These are phyloP conservation scores for Clausena lansium DNA, from an alignment of 345 rosid species.

Conservation along the genomic window DNA sequence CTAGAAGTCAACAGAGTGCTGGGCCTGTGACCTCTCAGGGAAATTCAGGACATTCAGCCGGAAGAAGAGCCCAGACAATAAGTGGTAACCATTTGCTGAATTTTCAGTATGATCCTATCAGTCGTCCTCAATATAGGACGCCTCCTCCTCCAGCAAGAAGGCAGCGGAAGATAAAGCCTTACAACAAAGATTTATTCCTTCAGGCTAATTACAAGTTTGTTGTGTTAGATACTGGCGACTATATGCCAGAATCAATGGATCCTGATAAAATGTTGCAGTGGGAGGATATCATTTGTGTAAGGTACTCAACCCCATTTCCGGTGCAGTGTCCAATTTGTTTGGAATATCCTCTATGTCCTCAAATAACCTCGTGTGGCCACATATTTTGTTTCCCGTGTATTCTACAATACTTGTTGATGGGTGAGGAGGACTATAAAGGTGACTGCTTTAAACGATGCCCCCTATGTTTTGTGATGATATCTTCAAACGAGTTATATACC, in stretches of 20 bases:
- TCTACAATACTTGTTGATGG: conserved; percentile 72
- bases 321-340: conserved; percentile 97
- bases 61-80: conserved; percentile 64
- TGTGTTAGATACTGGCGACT: conserved; percentile 69
- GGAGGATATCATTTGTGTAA: conserved; percentile 89
- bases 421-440: conserved; percentile 58
- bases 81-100: conserved; percentile 89
- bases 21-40: conserved; percentile 42
- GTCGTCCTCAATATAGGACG: conserved; percentile 52
- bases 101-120: conserved; percentile 86
- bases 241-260: conserved; percentile 67
- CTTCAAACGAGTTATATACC: conserved; percentile 76
- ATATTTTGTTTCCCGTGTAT: conserved; percentile 94
- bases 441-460: conserved; percentile 84
- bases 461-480: conserved; percentile 85
- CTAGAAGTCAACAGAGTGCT: conserved; percentile 34
- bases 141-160: conserved; percentile 62
- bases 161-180: conserved; percentile 66
- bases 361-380: conserved; percentile 96
- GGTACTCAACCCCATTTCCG: conserved; percentile 70
- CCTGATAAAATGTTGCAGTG: conserved; percentile 88
- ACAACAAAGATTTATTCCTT: conserved; percentile 86
- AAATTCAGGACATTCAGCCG: conserved; percentile 43
- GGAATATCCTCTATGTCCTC: conserved; percentile 90
- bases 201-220: conserved; percentile 97